Conservation (phyloP, 495 filamentous ascomycete genomes). For the Diplogelasinospora grovesii region DNA sequence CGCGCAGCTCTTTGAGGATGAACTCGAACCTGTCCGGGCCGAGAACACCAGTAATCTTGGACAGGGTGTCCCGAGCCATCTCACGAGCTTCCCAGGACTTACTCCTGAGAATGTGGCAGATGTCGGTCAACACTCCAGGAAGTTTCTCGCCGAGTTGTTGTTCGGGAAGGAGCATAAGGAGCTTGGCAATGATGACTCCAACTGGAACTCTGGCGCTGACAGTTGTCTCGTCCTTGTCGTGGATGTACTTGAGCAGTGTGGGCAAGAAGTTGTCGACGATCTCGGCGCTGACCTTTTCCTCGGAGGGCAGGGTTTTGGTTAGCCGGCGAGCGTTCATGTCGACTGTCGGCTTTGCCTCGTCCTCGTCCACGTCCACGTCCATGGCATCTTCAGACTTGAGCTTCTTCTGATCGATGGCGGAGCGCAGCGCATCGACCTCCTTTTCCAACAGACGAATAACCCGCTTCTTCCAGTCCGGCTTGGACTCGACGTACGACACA, state of each 20-base stretch:
- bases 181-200: conserved; percentile 77
- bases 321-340: conserved; percentile 35
- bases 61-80: conserved; percentile 79
- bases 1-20: conserved; percentile 84
- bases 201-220: conserved; percentile 88
- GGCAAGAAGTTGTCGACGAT: conserved; percentile 70
- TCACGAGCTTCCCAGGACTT: conserved; percentile 83
- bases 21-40: conserved; percentile 82
- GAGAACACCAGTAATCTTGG: conserved; percentile 69
- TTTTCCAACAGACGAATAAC: conserved; percentile 74
- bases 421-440: conserved; percentile 65
- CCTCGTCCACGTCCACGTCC: conserved; percentile 33
- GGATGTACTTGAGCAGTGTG: conserved; percentile 68
- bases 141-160: conserved; percentile 63
- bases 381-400: conserved; percentile 28
- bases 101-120: conserved; percentile 86
- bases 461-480: conserved; percentile 78
- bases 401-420: conserved; percentile 43
- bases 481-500: conserved; percentile 68
- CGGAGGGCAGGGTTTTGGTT: conserved; percentile 57
- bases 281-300: conserved; percentile 66
- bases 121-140: conserved; percentile 78
- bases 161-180: conserved; percentile 71
- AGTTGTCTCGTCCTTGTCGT: conserved; percentile 86
- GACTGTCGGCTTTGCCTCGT: conserved; percentile 22